Evolutionary conservation across 73 alveolate species (phyloP).

Genomic region (Stentor coeruleus): DNA sequence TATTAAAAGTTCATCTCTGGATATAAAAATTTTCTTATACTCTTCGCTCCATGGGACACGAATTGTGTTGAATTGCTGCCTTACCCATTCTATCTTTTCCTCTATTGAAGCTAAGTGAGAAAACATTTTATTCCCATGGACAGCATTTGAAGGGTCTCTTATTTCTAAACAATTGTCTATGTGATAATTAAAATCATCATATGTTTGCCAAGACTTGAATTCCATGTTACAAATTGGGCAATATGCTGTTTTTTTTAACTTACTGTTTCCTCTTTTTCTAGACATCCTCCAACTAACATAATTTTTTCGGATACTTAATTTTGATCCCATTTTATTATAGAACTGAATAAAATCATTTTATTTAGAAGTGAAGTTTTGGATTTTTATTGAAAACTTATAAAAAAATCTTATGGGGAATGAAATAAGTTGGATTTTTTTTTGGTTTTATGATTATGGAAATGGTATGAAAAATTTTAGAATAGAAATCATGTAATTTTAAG

Average conservation of each 20-base stretch:
- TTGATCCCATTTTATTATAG: background rate
- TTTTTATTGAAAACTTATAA: too few relatives aligned
- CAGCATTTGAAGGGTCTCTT: background rate
- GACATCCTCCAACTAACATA: background rate
- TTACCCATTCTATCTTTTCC: slow-evolving; percentile 34
- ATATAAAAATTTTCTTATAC: slow-evolving; percentile 19
- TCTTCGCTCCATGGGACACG: slow-evolving; percentile 55
- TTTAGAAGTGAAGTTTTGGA: too few relatives aligned
- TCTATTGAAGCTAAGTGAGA: background rate
- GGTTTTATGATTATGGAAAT: too few relatives aligned
- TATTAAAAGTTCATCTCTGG: slow-evolving; percentile 28
- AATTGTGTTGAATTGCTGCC: slow-evolving; percentile 39
- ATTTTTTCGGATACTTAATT: background rate
- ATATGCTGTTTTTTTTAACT: background rate
- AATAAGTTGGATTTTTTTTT: too few relatives aligned
- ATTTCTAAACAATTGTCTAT: background rate
- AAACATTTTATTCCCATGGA: background rate
- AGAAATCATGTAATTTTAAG: too few relatives aligned
- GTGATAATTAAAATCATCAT: slow-evolving; percentile 17
- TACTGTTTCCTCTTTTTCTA: background rate
- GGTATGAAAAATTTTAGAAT: too few relatives aligned
- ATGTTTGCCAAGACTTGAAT: slow-evolving; percentile 15
- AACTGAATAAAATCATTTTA: too few relatives aligned
- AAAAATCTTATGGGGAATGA: too few relatives aligned
- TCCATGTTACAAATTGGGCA: slow-evolving; percentile 14